Percentiles rank a stretch among this genome's conserved stretches.
These are phyloP conservation scores for Linum tenue DNA, from an alignment of 345 rosid genomes.

Conservation along the genomic window DNA sequence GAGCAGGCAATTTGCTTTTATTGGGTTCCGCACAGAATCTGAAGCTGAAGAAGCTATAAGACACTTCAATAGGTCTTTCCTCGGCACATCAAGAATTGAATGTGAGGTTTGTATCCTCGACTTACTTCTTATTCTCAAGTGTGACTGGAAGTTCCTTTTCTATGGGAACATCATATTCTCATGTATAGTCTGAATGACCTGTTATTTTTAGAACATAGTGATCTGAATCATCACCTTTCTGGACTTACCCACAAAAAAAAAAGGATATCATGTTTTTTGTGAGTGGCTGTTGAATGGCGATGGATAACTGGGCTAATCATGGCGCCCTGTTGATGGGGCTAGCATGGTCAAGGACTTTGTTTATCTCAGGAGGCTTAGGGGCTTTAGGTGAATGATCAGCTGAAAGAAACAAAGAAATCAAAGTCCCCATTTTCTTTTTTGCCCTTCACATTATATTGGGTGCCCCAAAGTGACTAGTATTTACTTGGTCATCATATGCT, in stretches of 20 bases:
- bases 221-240: not conserved
- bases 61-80: conserved; percentile 57
- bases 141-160: not conserved
- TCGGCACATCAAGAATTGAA: conserved; percentile 49
- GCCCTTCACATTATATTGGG: not conserved
- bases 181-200: not conserved
- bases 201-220: not conserved
- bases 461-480: too few relatives aligned
- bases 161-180: not conserved
- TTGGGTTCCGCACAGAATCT: conserved; percentile 61
- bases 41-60: conserved; percentile 80
- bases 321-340: not conserved
- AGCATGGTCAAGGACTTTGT: not conserved
- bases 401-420: not conserved
- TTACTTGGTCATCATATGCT: too few relatives aligned
- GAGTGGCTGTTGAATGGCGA: not conserved
- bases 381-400: not conserved
- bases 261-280: not conserved
- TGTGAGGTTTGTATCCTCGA: conserved; percentile 58
- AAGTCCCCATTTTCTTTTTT: not conserved
- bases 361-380: not conserved
- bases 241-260: too few relatives aligned
- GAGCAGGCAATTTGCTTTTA: conserved; percentile 77
- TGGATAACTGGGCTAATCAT: not conserved
- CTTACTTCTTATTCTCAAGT: not conserved